phyloP scores from a whole-genome alignment of 1,284 basidiomycete species.

The Trichosporon ovoides region DNA sequence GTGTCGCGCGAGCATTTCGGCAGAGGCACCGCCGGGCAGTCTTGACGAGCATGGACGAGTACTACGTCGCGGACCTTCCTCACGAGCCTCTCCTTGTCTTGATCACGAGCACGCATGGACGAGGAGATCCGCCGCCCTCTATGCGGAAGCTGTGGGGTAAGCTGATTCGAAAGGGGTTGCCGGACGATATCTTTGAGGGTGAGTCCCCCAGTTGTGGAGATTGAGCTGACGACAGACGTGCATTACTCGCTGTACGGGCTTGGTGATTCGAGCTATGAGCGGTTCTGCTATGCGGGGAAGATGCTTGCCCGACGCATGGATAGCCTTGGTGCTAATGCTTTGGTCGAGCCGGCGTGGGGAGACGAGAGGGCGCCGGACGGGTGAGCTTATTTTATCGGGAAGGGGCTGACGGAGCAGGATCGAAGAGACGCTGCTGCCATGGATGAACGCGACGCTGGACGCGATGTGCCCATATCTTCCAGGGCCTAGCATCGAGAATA shows the following conservation, averaged over 20 bases:
- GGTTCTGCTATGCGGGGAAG: constrained; percentile 94
- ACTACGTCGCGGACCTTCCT: constrained; percentile 68
- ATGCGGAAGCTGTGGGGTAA: constrained; percentile 80
- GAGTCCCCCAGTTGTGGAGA: background rate
- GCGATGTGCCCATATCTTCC: constrained; percentile 41
- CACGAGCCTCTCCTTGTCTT: constrained; percentile 72
- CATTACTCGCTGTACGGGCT: constrained; percentile 77
- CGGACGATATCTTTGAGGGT: constrained; percentile 69
- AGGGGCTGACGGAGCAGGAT: constrained; percentile 26
- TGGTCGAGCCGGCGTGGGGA: constrained; percentile 44
- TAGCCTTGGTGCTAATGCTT: constrained; percentile 61
- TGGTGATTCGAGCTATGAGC: constrained; percentile 85
- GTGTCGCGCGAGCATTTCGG: constrained; percentile 66
- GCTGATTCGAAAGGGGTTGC: constrained; percentile 74
- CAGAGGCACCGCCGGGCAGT: constrained; percentile 60
- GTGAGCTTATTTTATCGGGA: constrained; percentile 16
- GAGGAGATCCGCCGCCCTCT: constrained; percentile 77
- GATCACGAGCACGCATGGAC: constrained; percentile 84
- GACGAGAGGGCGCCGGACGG: constrained; percentile 50
- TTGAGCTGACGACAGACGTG: constrained; percentile 53
- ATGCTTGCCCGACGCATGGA: constrained; percentile 69
- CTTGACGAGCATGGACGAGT: constrained; percentile 62
- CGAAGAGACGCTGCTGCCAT: constrained; percentile 46
- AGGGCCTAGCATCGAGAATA: constrained; percentile 6
- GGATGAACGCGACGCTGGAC: constrained; percentile 40